Percentiles rank a stretch among this genome's conserved stretches.
Conservation (phyloP, 352 stramenopile species). For the Phytophthora foliorum region DNA sequence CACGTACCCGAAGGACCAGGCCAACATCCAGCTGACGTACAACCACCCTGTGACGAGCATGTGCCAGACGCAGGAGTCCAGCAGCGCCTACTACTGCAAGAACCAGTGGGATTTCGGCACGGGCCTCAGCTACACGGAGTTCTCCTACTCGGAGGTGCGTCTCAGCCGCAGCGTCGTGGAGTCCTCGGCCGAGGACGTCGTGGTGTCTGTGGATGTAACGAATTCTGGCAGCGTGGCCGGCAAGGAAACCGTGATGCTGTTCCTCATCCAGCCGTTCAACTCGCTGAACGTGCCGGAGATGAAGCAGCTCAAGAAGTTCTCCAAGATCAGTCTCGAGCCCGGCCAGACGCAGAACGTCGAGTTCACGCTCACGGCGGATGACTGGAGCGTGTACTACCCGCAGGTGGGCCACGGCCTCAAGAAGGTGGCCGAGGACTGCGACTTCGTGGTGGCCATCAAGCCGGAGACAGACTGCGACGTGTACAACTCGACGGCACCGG, state of each 20-base stretch:
- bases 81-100: constrained; percentile 42
- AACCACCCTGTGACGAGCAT: constrained; percentile 61
- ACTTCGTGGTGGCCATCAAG: constrained; percentile 69
- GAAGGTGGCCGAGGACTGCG: constrained; percentile 52
- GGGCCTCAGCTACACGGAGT: constrained; percentile 79
- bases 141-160: constrained; percentile 57
- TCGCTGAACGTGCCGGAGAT: constrained; percentile 30
- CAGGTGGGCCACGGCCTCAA: constrained; percentile 67
- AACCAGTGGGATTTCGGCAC: constrained; percentile 85
- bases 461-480: constrained; percentile 63
- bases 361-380: constrained; percentile 47
- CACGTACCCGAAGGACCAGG: constrained; percentile 73
- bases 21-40: constrained; percentile 69
- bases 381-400: constrained; percentile 52
- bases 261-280: constrained; percentile 32
- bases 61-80: constrained; percentile 55
- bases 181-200: constrained; percentile 16
- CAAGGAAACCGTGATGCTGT: constrained; percentile 35
- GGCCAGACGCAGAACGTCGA: constrained; percentile 44
- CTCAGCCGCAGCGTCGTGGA: constrained; percentile 44
- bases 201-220: constrained; percentile 53
- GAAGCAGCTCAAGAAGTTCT: constrained; percentile 48
- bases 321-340: constrained; percentile 52
- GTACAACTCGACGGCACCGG: constrained; percentile 31
- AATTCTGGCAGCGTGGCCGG: constrained; percentile 47